These are phyloP conservation scores for Microdochium paspali DNA, from an alignment of 2,329 filamentous ascomycete genomes.

Conservation along the genomic window DNA sequence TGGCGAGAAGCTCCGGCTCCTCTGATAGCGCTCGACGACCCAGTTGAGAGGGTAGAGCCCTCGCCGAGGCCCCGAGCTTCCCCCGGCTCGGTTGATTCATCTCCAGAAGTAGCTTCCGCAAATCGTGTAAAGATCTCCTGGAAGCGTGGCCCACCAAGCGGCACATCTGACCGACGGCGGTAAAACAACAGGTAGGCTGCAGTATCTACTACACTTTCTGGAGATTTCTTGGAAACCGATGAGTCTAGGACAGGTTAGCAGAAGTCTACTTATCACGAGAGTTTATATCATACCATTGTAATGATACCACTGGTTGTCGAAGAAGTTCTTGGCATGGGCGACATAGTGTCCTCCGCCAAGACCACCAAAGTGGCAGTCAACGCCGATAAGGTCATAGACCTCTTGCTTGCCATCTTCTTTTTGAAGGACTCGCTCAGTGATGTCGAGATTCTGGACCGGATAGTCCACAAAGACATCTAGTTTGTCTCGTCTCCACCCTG, in stretches of 20 bases:
- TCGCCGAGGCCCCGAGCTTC: slow-evolving; percentile 80
- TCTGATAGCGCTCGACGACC: slow-evolving; percentile 81
- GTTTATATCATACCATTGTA: slow-evolving; percentile 71
- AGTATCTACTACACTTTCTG: slow-evolving; percentile 56
- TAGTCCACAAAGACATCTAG: slow-evolving; percentile 87
- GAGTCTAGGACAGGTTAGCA: slow-evolving; percentile 56
- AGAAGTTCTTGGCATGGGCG: slow-evolving; percentile 86
- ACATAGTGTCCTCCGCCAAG: slow-evolving; percentile 95
- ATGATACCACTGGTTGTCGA: slow-evolving; percentile 85
- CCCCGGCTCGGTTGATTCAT: slow-evolving; percentile 48
- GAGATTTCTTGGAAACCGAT: slow-evolving; percentile 54
- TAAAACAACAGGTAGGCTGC: slow-evolving; percentile 95
- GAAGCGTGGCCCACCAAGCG: slow-evolving; percentile 72
- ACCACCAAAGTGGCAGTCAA: slow-evolving; percentile 92
- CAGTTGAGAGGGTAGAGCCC: slow-evolving; percentile 68
- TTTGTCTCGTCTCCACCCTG: slow-evolving; percentile 77
- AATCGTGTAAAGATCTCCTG: slow-evolving; percentile 60
- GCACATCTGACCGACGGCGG: slow-evolving; percentile 66
- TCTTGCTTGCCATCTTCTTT: slow-evolving; percentile 73
- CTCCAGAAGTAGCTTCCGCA: slow-evolving; percentile 37
- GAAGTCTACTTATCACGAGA: background rate
- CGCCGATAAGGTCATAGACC: slow-evolving; percentile 86
- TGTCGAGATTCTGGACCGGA: slow-evolving; percentile 76
- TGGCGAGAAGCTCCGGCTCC: slow-evolving; percentile 68
- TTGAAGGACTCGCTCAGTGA: slow-evolving; percentile 69